Percentiles rank a stretch among this genome's conserved stretches.
Evolutionary conservation across 2,329 filamentous ascomycete species (phyloP).

Genomic region (Venturia nashicola): DNA sequence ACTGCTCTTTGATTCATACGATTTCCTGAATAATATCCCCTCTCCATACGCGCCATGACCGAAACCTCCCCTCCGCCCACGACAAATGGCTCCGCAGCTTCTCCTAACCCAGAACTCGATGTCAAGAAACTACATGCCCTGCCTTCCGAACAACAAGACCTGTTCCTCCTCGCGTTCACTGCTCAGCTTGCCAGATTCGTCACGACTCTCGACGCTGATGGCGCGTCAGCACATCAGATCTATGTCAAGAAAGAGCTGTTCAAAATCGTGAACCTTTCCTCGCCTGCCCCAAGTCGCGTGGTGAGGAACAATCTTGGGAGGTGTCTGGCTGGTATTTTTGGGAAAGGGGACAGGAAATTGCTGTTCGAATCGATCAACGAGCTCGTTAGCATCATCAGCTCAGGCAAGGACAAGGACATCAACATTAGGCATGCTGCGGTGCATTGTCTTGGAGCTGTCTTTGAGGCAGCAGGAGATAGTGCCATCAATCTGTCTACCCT

Average conservation of each 20-base stretch:
- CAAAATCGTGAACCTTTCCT: conserved; percentile 72
- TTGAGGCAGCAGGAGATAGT: conserved; percentile 85
- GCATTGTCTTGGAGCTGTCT: conserved; percentile 77
- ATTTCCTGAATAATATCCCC: neutral
- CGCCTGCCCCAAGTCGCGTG: conserved; percentile 74
- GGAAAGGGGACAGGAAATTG: conserved; percentile 76
- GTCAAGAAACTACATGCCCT: conserved; percentile 78
- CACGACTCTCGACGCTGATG: conserved; percentile 58
- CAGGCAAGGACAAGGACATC: conserved; percentile 69
- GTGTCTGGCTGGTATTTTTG: conserved; percentile 73
- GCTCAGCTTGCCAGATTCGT: conserved; percentile 75
- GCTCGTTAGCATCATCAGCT: conserved; percentile 58
- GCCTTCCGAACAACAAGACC: conserved; percentile 87
- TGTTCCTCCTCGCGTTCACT: conserved; percentile 83
- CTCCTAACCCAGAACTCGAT: conserved; percentile 67
- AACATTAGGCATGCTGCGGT: conserved; percentile 78
- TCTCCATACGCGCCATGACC: neutral
- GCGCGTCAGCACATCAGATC: conserved; percentile 77
- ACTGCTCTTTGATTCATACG: neutral
- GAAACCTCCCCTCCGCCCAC: neutral
- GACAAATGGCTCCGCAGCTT: conserved; percentile 12
- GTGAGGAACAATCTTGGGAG: conserved; percentile 80
- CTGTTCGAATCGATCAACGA: conserved; percentile 94
- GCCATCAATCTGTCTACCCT: conserved; percentile 72
- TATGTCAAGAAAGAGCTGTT: conserved; percentile 90